Evolutionary conservation across 2,329 filamentous ascomycete genomes (phyloP).

Genomic region (Fusarium nodosum): DNA sequence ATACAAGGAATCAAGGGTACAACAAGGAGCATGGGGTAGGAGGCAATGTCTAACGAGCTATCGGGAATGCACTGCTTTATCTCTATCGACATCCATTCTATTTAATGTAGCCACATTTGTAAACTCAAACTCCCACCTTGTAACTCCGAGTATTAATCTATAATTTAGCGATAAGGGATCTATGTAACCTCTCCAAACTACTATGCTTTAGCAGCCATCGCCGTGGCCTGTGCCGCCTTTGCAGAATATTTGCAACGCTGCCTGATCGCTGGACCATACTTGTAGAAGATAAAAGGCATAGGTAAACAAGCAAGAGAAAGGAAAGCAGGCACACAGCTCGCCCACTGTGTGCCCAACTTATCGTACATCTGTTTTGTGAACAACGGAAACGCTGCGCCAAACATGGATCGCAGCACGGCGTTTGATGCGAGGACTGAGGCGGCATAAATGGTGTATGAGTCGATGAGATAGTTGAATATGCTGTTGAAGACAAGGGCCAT

Average conservation of each 20-base stretch:
- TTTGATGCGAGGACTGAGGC: slow-evolving; percentile 78
- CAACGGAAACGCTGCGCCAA: slow-evolving; percentile 46
- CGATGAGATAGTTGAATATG: slow-evolving; percentile 76
- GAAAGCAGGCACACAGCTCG: slow-evolving; percentile 42
- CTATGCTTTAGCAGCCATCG: slow-evolving; percentile 17
- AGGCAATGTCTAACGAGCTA: not conserved
- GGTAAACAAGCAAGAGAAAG: slow-evolving; percentile 44
- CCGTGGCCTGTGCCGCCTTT: slow-evolving; percentile 34
- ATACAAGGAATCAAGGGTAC: not conserved
- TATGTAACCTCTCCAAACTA: fast-evolving
- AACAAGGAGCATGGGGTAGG: no score
- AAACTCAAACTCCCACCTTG: not conserved
- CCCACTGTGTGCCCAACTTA: slow-evolving; percentile 46
- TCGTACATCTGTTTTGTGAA: slow-evolving; percentile 50
- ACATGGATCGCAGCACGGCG: slow-evolving; percentile 37
- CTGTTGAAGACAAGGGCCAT: slow-evolving; percentile 74
- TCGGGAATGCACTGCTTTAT: not conserved
- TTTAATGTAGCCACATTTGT: not conserved
- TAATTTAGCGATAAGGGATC: not conserved
- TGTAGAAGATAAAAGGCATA: slow-evolving; percentile 44
- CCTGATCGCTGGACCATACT: slow-evolving; percentile 41
- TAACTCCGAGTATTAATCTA: not conserved
- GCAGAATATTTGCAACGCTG: slow-evolving; percentile 45
- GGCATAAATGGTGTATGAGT: slow-evolving; percentile 80
- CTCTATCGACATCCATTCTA: not conserved